A percentile compares a stretch with the other conserved stretches of the same genome.
Evolutionary conservation across 2,329 filamentous ascomycete genomes (phyloP).

Genomic region (Aspergillus brunneoviolaceus): DNA sequence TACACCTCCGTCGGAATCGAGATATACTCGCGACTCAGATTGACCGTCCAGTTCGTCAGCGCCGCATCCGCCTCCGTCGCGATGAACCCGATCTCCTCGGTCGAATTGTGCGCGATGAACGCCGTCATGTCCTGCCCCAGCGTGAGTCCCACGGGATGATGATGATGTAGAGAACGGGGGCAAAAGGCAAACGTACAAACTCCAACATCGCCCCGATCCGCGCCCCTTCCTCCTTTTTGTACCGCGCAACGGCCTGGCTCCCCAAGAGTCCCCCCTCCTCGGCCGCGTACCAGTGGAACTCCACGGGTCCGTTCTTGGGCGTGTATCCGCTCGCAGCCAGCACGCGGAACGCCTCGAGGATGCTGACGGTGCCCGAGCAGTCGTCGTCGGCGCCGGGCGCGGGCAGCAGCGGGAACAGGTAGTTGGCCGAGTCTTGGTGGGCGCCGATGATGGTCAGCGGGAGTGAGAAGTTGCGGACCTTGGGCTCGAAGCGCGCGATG

Average conservation of each 20-base stretch:
- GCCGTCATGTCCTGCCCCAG: neutral
- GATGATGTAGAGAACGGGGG: too few relatives aligned
- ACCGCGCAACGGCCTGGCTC: conserved; percentile 2
- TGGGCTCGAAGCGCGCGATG: conserved; percentile 6
- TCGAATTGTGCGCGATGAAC: conserved; percentile 2
- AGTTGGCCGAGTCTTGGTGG: conserved; percentile 5
- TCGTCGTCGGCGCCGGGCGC: conserved; percentile 5
- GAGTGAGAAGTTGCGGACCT: conserved; percentile 1
- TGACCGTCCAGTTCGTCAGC: conserved; percentile 1
- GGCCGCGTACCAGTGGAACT: conserved; percentile 6
- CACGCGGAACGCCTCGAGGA: conserved; percentile 4
- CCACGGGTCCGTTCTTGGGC: conserved; percentile 1
- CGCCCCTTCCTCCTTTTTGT: conserved; percentile 3
- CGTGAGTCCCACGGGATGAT: neutral
- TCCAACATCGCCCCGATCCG: conserved; percentile 4
- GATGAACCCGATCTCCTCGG: conserved; percentile 3
- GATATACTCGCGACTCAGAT: conserved; percentile 3
- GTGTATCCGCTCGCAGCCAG: neutral
- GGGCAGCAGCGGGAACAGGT: conserved; percentile 3
- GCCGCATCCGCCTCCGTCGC: conserved; percentile 1
- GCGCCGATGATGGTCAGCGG: conserved; percentile 5
- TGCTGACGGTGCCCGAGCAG: conserved; percentile 5
- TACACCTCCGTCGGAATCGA: conserved; percentile 4
- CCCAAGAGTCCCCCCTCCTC: conserved; percentile 5
- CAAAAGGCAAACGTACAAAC: neutral